Conservation (phyloP, 164 flowering plant genomes). For the Malania oleifera region DNA sequence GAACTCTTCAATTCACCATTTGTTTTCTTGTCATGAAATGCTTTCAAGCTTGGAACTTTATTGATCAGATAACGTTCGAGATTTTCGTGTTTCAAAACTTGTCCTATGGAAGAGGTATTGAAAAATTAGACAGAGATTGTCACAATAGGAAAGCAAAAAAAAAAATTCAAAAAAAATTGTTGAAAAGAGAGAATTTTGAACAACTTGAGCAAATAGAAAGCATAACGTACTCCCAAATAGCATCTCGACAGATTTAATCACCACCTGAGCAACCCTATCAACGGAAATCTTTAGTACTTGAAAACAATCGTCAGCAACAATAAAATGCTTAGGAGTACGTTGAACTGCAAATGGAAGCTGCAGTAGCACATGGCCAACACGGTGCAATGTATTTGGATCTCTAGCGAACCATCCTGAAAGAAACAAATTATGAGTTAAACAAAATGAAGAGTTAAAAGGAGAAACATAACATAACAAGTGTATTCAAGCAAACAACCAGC, state of each 20-base stretch:
- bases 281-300: constrained; percentile 44
- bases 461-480: not conserved
- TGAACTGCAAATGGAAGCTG: constrained; percentile 65
- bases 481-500: not conserved
- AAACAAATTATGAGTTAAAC: constrained; percentile 1
- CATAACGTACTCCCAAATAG: constrained; percentile 81
- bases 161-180: not conserved
- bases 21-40: constrained; percentile 30
- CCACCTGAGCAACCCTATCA: constrained; percentile 50
- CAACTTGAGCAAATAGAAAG: not conserved
- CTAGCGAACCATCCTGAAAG: constrained; percentile 84
- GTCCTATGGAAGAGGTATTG: constrained; percentile 44
- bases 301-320: constrained; percentile 86
- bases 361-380: constrained; percentile 77
- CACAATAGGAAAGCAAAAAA: constrained; percentile 8
- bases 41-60: constrained; percentile 76
- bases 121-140: not conserved
- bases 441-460: not conserved
- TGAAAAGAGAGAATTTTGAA: too few species aligned
- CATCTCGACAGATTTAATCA: constrained; percentile 72
- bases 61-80: constrained; percentile 53
- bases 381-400: constrained; percentile 73
- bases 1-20: constrained; percentile 55
- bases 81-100: constrained; percentile 63
- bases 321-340: constrained; percentile 64